Percentiles rank a stretch among this genome's conserved stretches.
Conservation (phyloP, 176 grass and related monocot species). For the Triticum turgidum region DNA sequence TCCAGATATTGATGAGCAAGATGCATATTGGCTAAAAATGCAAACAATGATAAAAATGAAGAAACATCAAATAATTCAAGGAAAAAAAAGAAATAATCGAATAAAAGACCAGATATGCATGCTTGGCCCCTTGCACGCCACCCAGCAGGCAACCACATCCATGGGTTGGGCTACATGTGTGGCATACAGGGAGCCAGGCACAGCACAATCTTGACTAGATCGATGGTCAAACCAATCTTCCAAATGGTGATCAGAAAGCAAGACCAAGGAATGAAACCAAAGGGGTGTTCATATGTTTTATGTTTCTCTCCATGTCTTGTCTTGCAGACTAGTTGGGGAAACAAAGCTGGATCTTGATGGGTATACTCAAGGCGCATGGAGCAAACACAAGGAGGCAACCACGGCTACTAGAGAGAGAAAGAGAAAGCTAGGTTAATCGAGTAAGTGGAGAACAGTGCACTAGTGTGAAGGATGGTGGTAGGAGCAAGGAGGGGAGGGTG, state of each 20-base stretch:
- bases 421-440: not conserved
- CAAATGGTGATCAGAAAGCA: not conserved
- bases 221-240: slow-evolving; percentile 17
- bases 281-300: not conserved
- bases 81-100: slow-evolving; percentile 9
- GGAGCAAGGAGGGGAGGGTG: slow-evolving; percentile 35
- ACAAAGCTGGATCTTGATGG: slow-evolving; percentile 22
- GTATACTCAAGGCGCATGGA: not conserved
- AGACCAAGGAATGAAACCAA: not conserved
- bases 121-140: slow-evolving; percentile 99
- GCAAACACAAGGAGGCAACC: not conserved
- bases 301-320: not conserved
- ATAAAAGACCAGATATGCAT: slow-evolving; percentile 46
- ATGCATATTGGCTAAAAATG: not conserved
- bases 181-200: slow-evolving; percentile 99
- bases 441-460: slow-evolving; percentile 2
- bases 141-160: slow-evolving; percentile 67
- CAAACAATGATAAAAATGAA: not conserved
- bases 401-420: not conserved
- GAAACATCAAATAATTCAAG: not conserved
- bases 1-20: not conserved
- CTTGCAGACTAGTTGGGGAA: not conserved
- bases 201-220: slow-evolving; percentile 29
- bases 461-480: slow-evolving; percentile 24
- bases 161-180: slow-evolving; percentile 86